These are phyloP conservation scores for Ocimum tenuiflorum DNA, from an alignment of 257 asterid genomes.

Conservation along the genomic window DNA sequence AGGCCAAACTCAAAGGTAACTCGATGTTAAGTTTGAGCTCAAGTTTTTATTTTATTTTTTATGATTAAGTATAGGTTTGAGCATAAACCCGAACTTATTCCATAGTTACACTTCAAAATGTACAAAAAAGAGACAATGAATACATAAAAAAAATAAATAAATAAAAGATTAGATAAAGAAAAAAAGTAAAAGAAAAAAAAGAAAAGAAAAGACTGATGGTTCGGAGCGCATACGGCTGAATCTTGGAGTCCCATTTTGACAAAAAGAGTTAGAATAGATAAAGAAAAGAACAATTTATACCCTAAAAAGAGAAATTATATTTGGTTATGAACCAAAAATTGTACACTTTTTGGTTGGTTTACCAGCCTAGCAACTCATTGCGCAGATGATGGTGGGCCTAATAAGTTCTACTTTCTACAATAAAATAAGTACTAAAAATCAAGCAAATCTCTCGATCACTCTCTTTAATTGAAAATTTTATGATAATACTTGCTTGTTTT, in stretches of 20 bases:
- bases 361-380: slow-evolving; percentile 32
- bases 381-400: slow-evolving; percentile 19
- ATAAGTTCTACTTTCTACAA: background rate
- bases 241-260: background rate
- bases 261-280: background rate
- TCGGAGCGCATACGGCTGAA: slow-evolving; percentile 9
- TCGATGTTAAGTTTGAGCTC: no score
- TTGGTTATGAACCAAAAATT: slow-evolving; percentile 1
- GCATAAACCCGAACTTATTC: no score
- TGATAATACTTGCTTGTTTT: background rate
- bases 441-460: background rate
- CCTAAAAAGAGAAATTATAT: background rate
- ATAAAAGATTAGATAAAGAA: no score
- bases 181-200: background rate
- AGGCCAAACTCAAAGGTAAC: no score
- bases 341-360: slow-evolving; percentile 18
- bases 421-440: background rate
- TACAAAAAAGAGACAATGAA: no score
- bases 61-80: no score
- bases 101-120: no score
- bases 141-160: no score
- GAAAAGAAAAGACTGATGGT: background rate
- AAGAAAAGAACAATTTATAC: background rate
- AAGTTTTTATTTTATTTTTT: no score
- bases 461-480: background rate